Base-by-base conservation (phyloP, 106 monocot genomes). In the Phalaenopsis equestris region DNA sequence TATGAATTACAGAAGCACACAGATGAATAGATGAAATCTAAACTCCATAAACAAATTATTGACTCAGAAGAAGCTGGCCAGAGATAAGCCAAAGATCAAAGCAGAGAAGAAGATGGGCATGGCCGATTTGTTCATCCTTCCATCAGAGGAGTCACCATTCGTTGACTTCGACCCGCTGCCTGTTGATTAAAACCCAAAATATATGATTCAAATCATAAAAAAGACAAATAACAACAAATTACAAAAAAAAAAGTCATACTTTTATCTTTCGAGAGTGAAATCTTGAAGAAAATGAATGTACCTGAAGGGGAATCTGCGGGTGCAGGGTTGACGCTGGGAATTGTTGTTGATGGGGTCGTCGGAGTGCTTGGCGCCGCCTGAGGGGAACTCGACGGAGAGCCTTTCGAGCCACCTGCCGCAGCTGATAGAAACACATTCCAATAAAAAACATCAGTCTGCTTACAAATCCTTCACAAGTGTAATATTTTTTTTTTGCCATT, bases 381-480 rank as follows among this genome's bases (percentile, higher is more conserved):
- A 10, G 81, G 49, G 7, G 81, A 41, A 7, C 23, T 19, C 37
- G 83, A 42, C 38, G 83, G 83, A 21, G 83, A 14, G 38, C 55
- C 8, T 70, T 6, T 10, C 7, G 64, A 24, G 1, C 37, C 6
- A 2, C 72, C 39, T 72, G 18, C 74, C 17, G 18, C 42, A 19
- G 74, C 42, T 43, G 43, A 8, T 1, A n/a, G 61, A 61, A 61
- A 61, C 4, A 21, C 3, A 61, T 0, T 1, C 61, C 18, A 61
- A 61, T 4, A 6, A 21, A 70, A 39, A 38, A 70, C 12, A 61
- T 61, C 21, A 61, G 61, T 8, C 21, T 21, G 6, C 4, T 61
- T 30, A 30, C 30, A 30, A 30, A 30, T 30, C 30, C 30, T 30
- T 30, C 30, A 30, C 30, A 30, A 30, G 30, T 30, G 30, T 30